Evolutionary conservation across 306 rosid species (phyloP).

Genomic region (Cucurbita ficifolia): DNA sequence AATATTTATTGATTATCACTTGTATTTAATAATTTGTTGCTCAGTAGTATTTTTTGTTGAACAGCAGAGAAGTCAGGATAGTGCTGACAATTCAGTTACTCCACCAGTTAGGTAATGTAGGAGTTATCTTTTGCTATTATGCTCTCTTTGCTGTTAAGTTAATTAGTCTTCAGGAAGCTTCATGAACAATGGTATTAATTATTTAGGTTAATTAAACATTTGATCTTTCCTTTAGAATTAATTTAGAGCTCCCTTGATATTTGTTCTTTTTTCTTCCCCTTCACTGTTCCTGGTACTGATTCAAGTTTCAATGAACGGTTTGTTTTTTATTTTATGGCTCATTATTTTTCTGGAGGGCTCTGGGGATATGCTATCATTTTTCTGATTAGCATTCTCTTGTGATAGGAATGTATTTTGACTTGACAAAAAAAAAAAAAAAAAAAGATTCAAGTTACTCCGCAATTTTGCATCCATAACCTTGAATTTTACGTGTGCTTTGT

Average conservation of each 20-base stretch:
- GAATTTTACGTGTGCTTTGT: background rate
- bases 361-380: too few relatives aligned
- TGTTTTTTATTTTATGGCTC: too few relatives aligned
- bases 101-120: constrained; percentile 36
- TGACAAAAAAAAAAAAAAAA: too few relatives aligned
- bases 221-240: background rate
- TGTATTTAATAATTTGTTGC: background rate
- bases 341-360: too few relatives aligned
- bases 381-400: too few relatives aligned
- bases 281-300: too few relatives aligned
- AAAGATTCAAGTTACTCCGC: too few relatives aligned
- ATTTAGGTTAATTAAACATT: background rate
- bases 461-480: too few relatives aligned
- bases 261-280: background rate
- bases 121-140: background rate
- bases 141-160: background rate
- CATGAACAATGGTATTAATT: background rate
- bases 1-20: background rate
- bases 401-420: too few relatives aligned
- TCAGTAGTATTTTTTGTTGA: constrained; percentile 7
- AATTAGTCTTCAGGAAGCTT: background rate
- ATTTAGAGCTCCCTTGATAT: background rate
- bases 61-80: constrained; percentile 37
- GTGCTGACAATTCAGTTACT: constrained; percentile 16
- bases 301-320: too few relatives aligned